A percentile compares a stretch with the other conserved stretches of the same genome.
phyloP scores from a whole-genome alignment of 2,329 filamentous ascomycete genomes.

The Akanthomyces lecanii region DNA sequence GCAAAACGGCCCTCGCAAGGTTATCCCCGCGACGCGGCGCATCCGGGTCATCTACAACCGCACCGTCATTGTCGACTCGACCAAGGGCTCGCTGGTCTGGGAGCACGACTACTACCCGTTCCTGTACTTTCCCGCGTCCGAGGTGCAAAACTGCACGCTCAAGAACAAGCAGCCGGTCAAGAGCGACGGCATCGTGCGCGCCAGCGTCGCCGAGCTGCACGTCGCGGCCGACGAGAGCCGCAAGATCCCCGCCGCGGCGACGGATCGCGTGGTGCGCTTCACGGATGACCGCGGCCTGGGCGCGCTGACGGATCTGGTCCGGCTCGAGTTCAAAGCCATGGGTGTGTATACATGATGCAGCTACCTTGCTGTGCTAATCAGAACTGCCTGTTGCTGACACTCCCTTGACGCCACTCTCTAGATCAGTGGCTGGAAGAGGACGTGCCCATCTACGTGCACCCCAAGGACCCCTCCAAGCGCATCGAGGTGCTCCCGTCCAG shows the following conservation, averaged over 20 bases:
- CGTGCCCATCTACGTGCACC: slow-evolving; percentile 54
- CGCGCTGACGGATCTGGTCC: slow-evolving; percentile 29
- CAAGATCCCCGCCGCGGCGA: slow-evolving; percentile 24
- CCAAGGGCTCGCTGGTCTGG: slow-evolving; percentile 36
- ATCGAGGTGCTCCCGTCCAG: slow-evolving; percentile 56
- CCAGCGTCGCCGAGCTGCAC: slow-evolving; percentile 30
- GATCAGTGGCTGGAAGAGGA: slow-evolving; percentile 53
- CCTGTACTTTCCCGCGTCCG: slow-evolving; percentile 36
- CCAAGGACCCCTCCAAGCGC: slow-evolving; percentile 64
- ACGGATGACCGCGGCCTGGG: slow-evolving; percentile 34
- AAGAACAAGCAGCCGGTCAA: slow-evolving; percentile 26
- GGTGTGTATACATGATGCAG: slow-evolving; percentile 22
- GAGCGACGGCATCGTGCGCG: slow-evolving; percentile 24
- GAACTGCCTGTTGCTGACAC: not conserved
- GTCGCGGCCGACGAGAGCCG: slow-evolving; percentile 23
- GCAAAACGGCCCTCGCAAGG: slow-evolving; percentile 26
- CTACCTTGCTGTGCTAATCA: too few relatives aligned
- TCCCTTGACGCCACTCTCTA: slow-evolving; percentile 14
- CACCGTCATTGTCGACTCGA: slow-evolving; percentile 35
- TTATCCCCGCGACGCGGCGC: slow-evolving; percentile 24
- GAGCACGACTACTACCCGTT: slow-evolving; percentile 47
- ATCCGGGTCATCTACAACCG: slow-evolving; percentile 33
- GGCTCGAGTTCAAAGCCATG: slow-evolving; percentile 34
- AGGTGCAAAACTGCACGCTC: slow-evolving; percentile 27
- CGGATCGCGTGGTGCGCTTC: slow-evolving; percentile 37